A percentile compares a stretch with the other conserved stretches of the same genome.
These are phyloP conservation scores for Exophiala sp. DNA, from an alignment of 2,329 filamentous ascomycete genomes.

Conservation along the genomic window DNA sequence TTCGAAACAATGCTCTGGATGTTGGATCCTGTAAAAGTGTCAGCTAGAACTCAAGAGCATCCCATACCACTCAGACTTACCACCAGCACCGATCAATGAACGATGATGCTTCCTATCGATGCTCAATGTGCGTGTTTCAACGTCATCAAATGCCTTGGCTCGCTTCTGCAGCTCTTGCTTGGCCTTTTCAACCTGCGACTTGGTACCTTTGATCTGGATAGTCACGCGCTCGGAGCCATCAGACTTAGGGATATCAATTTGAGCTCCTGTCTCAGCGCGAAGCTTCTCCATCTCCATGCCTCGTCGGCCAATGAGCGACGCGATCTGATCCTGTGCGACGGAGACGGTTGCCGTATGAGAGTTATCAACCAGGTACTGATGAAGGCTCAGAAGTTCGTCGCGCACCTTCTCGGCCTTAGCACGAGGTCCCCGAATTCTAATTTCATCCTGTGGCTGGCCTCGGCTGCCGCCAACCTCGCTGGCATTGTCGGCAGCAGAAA, in stretches of 20 bases:
- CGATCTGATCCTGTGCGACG: slow-evolving; percentile 86
- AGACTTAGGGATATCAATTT: slow-evolving; percentile 84
- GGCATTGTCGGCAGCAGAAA: slow-evolving; percentile 63
- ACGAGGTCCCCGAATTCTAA: slow-evolving; percentile 85
- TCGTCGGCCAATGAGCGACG: slow-evolving; percentile 87
- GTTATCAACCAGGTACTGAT: slow-evolving; percentile 87
- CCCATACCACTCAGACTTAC: slow-evolving; percentile 50
- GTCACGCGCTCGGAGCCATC: slow-evolving; percentile 72
- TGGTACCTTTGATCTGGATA: slow-evolving; percentile 88
- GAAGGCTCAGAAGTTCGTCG: slow-evolving; percentile 82
- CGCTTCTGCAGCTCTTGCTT: slow-evolving; percentile 88
- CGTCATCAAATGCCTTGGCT: slow-evolving; percentile 82
- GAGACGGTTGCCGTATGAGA: slow-evolving; percentile 74
- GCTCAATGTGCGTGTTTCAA: slow-evolving; percentile 76
- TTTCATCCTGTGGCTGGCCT: slow-evolving; percentile 80
- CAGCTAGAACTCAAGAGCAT: slow-evolving; percentile 32
- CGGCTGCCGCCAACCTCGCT: slow-evolving; percentile 61
- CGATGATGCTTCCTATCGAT: slow-evolving; percentile 95
- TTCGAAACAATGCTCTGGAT: slow-evolving; percentile 81
- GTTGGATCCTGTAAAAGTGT: slow-evolving; percentile 63
- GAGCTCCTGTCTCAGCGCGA: slow-evolving; percentile 76
- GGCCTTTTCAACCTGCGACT: slow-evolving; percentile 83
- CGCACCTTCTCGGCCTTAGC: slow-evolving; percentile 88
- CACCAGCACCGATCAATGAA: slow-evolving; percentile 81
- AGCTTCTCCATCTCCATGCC: slow-evolving; percentile 89